Base-by-base conservation (phyloP, 352 stramenopile genomes). In the Phytophthora ramorum region DNA sequence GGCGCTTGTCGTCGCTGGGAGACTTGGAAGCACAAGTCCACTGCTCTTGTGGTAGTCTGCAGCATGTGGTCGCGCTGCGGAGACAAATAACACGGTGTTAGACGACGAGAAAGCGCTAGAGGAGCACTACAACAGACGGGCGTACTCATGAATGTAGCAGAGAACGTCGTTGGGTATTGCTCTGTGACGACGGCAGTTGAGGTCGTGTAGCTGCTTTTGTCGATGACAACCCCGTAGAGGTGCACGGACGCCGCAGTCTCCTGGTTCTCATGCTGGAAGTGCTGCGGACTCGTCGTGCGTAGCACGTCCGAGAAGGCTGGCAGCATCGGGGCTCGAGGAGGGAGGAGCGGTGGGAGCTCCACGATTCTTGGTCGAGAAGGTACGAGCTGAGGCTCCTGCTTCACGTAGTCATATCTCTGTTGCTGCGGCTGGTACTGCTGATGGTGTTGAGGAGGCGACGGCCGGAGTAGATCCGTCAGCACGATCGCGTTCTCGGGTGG, bases 261-360 rank as follows among this genome's bases (percentile, higher is more conserved):
- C 14, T 63, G 43, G 34, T 57, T 46, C 14, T 66, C 38, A 32
- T 55, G 44, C 28, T 49, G 20, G 38, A 57, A 43, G 13, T 45
- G 34, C 4, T 63, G 35, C 32, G 51, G 56, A 20, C 44, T 71
- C 9, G 43, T 52, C 1, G 41, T 55, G 2, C 57, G 50, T 4
- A 71, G 57, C 7, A 71, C 63, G 26, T 71, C 57, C 4, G 63
- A 55, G 35, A 71, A 63, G 28, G 57, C 63, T 14, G 63, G 63
- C 13, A 66, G 32, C 47, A 60, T 59, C 10, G 55, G 40, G 14
- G 47, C 40, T 51, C 56, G 63, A 51, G 63, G 50, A 22, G 57
- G 63, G 8, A 67, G 35, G 26, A 71, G 37, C 20, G 49, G 22
- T 35, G 63, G 63, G n/a, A 71, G 34, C 22, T 70, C 62, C 0